Evolutionary conservation across 495 filamentous ascomycete genomes (phyloP), one percentile per base, ranked within the genome.

Genomic region (Penicillium subrubescens): DNA sequence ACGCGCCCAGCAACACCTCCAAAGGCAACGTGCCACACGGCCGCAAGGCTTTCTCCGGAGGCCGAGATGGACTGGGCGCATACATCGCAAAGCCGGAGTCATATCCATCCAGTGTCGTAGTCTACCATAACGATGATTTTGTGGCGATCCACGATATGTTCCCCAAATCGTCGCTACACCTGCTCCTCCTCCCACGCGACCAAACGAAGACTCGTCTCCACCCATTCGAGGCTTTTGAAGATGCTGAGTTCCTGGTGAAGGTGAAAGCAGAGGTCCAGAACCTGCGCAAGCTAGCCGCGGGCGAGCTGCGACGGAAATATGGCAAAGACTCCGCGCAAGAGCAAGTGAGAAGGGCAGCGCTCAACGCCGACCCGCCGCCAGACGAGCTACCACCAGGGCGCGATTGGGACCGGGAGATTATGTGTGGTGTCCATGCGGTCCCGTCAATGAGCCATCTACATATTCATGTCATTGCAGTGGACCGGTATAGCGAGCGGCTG

Each of bases 361-460:
- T 92, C n/a, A 76, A 65, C 65, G 67, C 67, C 5, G 73, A 81
- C 57, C 72, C 74, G 7, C 77, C 81, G 12, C 72, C 71, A 5
- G 79, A 82, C 25, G 73, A 82, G 35, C 75, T 92, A 19, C 92
- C 93, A 0, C 63, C 70, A 0, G 93, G 93, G 1, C 80, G 94
- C 21, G 87, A 97, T 72, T 99, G 92, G 90, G 79, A 83, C 43
- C 73, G 74, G n/a, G 92, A 95, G 29, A 82, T 97, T 59, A 83
- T 87, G 46, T 83, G 87, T 17, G 95, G 95, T 23, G 80, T 96
- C 0, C 95, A 99, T 78, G 90, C 91, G 3, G 83, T 87, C 60
- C 95, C 95, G n/a, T 90, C 86, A 21, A 97, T 99, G 95, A 89
- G 87, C 59, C 92, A 97, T 76, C 75, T 99, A 59, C 95, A 99